These are phyloP conservation scores for Dipteronia sinensis DNA, from an alignment of 345 rosid species.

Conservation along the genomic window DNA sequence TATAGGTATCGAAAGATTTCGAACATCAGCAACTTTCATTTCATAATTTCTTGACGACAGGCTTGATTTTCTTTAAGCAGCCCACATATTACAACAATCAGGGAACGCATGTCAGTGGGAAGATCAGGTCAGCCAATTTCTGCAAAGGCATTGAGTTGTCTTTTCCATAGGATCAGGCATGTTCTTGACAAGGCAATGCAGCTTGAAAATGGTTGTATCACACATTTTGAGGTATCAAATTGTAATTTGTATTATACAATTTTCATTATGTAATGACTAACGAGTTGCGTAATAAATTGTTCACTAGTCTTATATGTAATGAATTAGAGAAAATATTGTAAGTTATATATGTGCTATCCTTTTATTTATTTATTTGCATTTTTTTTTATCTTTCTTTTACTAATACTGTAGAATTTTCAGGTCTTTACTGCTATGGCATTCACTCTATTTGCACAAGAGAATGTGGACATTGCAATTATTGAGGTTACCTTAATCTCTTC, in stretches of 20 bases:
- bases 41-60: slow-evolving; percentile 8
- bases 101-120: slow-evolving; percentile 76
- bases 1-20: not conserved
- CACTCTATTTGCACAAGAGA: slow-evolving; percentile 65
- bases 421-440: slow-evolving; percentile 84
- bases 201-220: slow-evolving; percentile 61
- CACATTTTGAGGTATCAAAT: slow-evolving; percentile 86
- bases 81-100: slow-evolving; percentile 78
- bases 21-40: not conserved
- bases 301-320: not conserved
- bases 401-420: slow-evolving; percentile 38
- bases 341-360: not conserved
- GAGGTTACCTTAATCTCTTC: slow-evolving; percentile 50
- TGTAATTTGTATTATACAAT: not conserved
- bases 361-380: not conserved
- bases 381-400: not conserved
- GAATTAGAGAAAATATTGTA: not conserved
- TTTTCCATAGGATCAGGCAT: slow-evolving; percentile 53
- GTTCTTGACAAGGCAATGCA: slow-evolving; percentile 60
- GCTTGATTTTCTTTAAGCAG: slow-evolving; percentile 40
- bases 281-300: not conserved
- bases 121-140: slow-evolving; percentile 61
- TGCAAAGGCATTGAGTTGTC: slow-evolving; percentile 51
- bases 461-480: slow-evolving; percentile 75
- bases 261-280: not conserved